These are phyloP conservation scores for Malus domestica DNA, from an alignment of 306 rosid species.

Conservation along the genomic window DNA sequence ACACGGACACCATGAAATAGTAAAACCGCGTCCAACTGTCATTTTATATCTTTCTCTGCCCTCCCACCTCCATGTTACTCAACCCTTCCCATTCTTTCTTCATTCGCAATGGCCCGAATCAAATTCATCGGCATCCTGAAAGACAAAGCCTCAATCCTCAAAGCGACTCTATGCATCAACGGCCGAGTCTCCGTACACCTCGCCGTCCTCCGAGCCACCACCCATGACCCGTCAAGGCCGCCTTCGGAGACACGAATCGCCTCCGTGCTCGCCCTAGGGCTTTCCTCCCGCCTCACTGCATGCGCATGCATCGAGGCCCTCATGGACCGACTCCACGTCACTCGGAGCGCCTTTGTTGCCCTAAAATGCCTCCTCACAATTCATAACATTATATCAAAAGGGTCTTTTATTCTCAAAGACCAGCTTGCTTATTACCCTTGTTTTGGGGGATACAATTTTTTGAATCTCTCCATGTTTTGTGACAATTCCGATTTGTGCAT, in stretches of 20 bases:
- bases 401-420: constrained; percentile 46
- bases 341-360: constrained; percentile 60
- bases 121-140: constrained; percentile 38
- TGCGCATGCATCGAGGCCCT: constrained; percentile 49
- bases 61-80: not conserved
- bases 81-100: not conserved
- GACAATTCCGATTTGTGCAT: constrained; percentile 43
- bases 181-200: constrained; percentile 39
- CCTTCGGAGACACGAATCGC: constrained; percentile 44
- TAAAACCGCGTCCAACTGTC: constrained; percentile 4
- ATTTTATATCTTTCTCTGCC: not conserved
- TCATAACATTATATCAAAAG: constrained; percentile 41
- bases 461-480: constrained; percentile 53
- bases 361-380: constrained; percentile 68
- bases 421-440: constrained; percentile 47
- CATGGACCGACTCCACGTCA: constrained; percentile 65
- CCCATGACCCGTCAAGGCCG: constrained; percentile 39
- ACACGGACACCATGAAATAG: not conserved
- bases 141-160: constrained; percentile 59
- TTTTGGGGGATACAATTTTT: constrained; percentile 60
- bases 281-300: constrained; percentile 26
- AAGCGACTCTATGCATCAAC: constrained; percentile 43
- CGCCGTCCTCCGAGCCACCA: constrained; percentile 70
- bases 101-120: constrained; percentile 26
- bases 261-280: constrained; percentile 38